phyloP scores from a whole-genome alignment of 768 basidiomycete genomes.

The Psilocybe azurescens region DNA sequence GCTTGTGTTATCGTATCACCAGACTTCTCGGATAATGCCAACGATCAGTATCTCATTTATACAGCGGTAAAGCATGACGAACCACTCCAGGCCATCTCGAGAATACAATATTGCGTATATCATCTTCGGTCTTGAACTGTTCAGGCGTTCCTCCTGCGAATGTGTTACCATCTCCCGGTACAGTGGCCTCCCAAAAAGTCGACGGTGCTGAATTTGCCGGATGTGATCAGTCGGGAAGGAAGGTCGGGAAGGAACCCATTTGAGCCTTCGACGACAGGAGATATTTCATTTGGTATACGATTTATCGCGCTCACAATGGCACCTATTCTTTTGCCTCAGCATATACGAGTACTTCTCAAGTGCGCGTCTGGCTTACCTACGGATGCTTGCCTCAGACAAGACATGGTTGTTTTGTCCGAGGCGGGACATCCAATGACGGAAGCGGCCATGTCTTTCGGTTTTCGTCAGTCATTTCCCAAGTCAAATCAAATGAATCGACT shows the following conservation, averaged over 20 bases:
- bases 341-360: background rate
- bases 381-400: slow-evolving; percentile 42
- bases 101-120: slow-evolving; percentile 39
- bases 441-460: slow-evolving; percentile 31
- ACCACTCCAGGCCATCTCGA: slow-evolving; percentile 41
- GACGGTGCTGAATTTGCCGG: slow-evolving; percentile 31
- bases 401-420: slow-evolving; percentile 26
- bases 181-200: slow-evolving; percentile 52
- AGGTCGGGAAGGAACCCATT: slow-evolving; percentile 41
- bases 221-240: slow-evolving; percentile 38
- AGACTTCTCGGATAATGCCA: slow-evolving; percentile 28
- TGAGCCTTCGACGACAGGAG: slow-evolving; percentile 44
- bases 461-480: background rate
- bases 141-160: slow-evolving; percentile 42
- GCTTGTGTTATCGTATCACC: slow-evolving; percentile 40
- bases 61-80: slow-evolving; percentile 9
- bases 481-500: background rate
- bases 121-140: slow-evolving; percentile 44
- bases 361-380: slow-evolving; percentile 25
- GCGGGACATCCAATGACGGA: slow-evolving; percentile 34
- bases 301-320: slow-evolving; percentile 45
- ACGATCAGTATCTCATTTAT: background rate
- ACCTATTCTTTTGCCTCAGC: slow-evolving; percentile 24
- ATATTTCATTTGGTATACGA: slow-evolving; percentile 31
- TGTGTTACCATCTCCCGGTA: slow-evolving; percentile 47